Base-by-base conservation (phyloP, 495 filamentous ascomycete species). In the Lepidopterella palustris region DNA sequence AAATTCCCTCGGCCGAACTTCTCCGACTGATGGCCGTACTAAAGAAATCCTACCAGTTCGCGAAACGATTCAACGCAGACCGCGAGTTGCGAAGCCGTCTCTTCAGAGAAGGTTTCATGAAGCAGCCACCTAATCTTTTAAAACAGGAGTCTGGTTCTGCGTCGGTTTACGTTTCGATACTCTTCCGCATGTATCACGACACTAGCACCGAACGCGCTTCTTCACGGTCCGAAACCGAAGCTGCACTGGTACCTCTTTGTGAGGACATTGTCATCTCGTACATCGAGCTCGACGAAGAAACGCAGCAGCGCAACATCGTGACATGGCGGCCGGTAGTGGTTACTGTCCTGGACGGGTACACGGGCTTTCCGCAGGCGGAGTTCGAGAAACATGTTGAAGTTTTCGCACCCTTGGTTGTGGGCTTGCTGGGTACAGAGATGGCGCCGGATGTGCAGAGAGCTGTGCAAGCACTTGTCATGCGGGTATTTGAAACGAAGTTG, bases 81-180 rank as follows among this genome's bases (percentile, higher is more conserved):
- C 95, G 96, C 71, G 95, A 97, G 60, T 78, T 99, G 26, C 84
- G 93, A 20, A 95, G 95, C 84, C 82, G 90, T 35, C 77, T 99
- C 8, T 97, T 92, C 91, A 79, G 89, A 24, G 95, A 99, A 68
- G 93, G 93, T 5, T 99, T 97, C 80, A 99, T 99, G 93, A 97
- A 96, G 74, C 92, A 97, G 70, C 95, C 95, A 29, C 93, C 93
- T 4, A 99, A 99, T 69, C 74, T 99, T n/a, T 81, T 99, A 25
- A 99, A 99, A 76, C 93, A 99, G 72, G 93, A 99, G 73, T 88
- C 83, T 58, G 92, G 93, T 45, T 88, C 86, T 67, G 93, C 93
- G 10, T 86, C 88, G 0, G 96, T 95, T 1, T 99, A 97, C 66
- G 88, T 97, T 25, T 84, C 84, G 57, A 99, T 99, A 53, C 73